Evolutionary conservation across 108 stramenopile species (phyloP).

Genomic region (Parietichytrium sp.): DNA sequence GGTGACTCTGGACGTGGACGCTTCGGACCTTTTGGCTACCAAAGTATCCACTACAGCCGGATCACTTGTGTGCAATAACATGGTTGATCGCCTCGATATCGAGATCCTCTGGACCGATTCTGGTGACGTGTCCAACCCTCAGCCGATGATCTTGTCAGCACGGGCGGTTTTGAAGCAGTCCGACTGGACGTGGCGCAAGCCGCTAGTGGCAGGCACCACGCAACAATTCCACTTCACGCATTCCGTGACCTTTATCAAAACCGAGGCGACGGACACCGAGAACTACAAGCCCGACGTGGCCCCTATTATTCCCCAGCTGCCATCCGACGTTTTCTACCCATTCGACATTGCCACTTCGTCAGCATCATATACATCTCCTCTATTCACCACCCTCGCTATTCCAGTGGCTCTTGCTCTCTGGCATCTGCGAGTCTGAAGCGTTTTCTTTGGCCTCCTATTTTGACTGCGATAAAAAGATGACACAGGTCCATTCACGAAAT

Average conservation of each 20-base stretch:
- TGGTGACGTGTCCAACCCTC: constrained; percentile 1
- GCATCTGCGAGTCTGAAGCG: too few species aligned
- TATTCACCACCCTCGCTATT: too few species aligned
- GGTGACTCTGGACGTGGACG: neutral
- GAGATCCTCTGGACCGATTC: constrained; percentile 22
- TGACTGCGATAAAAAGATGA: too few species aligned
- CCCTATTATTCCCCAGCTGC: neutral
- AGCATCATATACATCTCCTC: too few species aligned
- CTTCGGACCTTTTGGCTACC: neutral
- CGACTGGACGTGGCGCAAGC: constrained; percentile 27
- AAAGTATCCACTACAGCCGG: neutral
- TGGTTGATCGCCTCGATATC: constrained; percentile 4
- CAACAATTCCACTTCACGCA: neutral
- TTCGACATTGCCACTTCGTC: constrained; percentile 39
- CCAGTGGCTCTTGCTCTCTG: too few species aligned
- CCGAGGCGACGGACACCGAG: neutral
- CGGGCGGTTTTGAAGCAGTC: neutral
- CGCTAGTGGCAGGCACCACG: neutral
- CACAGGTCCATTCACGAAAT: too few species aligned
- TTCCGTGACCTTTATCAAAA: constrained; percentile 25
- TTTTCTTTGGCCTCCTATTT: too few species aligned
- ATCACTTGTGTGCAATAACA: neutral
- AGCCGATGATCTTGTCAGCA: constrained; percentile 7
- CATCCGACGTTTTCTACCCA: constrained; percentile 20
- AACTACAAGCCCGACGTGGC: constrained; percentile 29